Conservation (phyloP, 2,329 filamentous ascomycete genomes). For the Cladosporium sp. region DNA sequence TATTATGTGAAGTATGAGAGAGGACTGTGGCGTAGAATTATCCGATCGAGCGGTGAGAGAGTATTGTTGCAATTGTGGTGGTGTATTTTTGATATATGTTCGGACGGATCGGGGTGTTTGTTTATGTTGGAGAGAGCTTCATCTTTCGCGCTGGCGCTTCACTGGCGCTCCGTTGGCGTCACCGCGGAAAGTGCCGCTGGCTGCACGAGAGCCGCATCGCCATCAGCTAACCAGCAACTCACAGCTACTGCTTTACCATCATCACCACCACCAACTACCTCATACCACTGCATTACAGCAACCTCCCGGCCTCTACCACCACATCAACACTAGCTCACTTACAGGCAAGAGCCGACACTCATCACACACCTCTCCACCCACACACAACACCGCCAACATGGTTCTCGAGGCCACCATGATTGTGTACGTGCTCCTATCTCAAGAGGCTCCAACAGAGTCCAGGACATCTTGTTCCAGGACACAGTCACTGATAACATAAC, state of each 20-base stretch:
- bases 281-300: not conserved
- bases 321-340: not conserved
- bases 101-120: not conserved
- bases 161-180: slow-evolving; percentile 8
- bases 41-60: no score
- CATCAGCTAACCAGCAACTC: not conserved
- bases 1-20: not conserved
- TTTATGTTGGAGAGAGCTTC: not conserved
- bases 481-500: not conserved
- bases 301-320: not conserved
- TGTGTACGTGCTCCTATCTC: slow-evolving; percentile 52
- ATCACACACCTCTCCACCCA: not conserved
- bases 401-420: slow-evolving; percentile 99
- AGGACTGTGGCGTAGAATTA: not conserved
- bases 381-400: slow-evolving; percentile 19
- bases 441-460: not conserved
- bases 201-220: not conserved
- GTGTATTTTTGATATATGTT: not conserved
- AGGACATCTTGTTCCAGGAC: not conserved
- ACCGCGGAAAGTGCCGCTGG: slow-evolving; percentile 6
- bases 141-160: not conserved
- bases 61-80: not conserved
- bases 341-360: not conserved
- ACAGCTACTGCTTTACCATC: not conserved
- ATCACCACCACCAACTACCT: not conserved